Conservation (phyloP, 2,329 filamentous ascomycete genomes). For the Fusarium anthophilum region DNA sequence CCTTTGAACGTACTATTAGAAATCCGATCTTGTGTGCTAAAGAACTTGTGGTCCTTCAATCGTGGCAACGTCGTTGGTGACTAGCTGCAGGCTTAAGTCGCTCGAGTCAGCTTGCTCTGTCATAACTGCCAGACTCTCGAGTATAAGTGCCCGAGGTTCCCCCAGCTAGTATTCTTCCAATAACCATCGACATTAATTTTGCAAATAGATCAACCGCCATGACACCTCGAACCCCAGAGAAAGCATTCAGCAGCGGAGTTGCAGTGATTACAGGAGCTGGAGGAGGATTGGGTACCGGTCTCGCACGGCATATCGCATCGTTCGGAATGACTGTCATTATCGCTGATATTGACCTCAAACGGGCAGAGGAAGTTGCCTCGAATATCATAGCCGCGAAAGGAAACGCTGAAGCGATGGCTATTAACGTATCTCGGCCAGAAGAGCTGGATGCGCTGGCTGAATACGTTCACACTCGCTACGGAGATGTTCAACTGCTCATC, state of each 20-base stretch:
- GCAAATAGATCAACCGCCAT: accelerated
- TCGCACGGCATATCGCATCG: not conserved
- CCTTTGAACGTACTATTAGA: not conserved
- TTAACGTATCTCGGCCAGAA: not conserved
- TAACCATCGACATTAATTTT: accelerated
- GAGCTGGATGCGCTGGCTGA: not conserved
- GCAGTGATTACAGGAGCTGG: not conserved
- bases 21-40: not conserved
- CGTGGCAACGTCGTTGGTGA: accelerated
- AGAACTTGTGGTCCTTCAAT: accelerated
- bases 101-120: not conserved
- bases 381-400: accelerated
- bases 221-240: not conserved
- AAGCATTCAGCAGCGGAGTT: not conserved
- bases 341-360: not conserved
- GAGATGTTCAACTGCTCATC: not conserved
- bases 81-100: accelerated
- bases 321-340: not conserved
- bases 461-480: not conserved
- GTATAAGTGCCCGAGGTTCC: not conserved
- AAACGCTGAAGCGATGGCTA: not conserved
- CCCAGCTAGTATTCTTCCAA: accelerated
- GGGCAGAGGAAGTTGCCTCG: not conserved
- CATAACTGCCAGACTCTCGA: not conserved
- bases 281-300: not conserved